Evolutionary conservation across 2,329 filamentous ascomycete genomes (phyloP), one percentile per base, ranked within the genome.

Genomic region (Niveomyces coronatus): DNA sequence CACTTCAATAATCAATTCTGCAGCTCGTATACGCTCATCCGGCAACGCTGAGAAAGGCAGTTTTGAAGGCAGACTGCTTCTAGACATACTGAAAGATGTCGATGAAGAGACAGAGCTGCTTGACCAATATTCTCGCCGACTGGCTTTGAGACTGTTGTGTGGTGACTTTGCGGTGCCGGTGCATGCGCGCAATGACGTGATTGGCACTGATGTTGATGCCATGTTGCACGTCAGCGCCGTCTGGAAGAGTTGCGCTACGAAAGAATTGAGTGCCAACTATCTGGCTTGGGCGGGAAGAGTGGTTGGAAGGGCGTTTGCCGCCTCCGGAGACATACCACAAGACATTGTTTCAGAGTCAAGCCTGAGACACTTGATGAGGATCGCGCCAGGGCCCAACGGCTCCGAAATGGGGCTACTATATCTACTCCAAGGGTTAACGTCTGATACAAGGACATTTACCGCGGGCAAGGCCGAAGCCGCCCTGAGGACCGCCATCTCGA

Each of bases 211-310:
- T 52, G 53, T 68, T 13, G 68, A 76, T 30, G 79, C 85, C 9
- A 56, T 74, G 10, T 56, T 62, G 2, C 76, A 80, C 51, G 74
- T 78, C 3, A 64, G 77, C 10, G 73, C 78, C 14, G 69, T 95
- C 1, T 91, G 82, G 79, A 79, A 80, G 53, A 87, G 83, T 29
- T 83, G 86, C 47, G 69, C 74, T 41, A 68, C 73, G n/a, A 65
- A 71, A 26, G 63, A 71, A 2, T 65, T 81, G 13, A 82, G 78
- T 40, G 63, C 73, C 18, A 71, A 76, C 13, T 95, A 91, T 54
- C 64, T 86, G 1, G 64, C 84, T 1, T 98, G 93, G 93, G 83
- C 85, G 31, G 88, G 85, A 3, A 74, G 81, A 45, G 82, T 88
- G 3, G 67, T 96, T 31, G 91, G 93, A 7, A 76, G 86, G 53